These are phyloP conservation scores for Mycena sp. DNA, from an alignment of 1,284 basidiomycete species.

Conservation along the genomic window DNA sequence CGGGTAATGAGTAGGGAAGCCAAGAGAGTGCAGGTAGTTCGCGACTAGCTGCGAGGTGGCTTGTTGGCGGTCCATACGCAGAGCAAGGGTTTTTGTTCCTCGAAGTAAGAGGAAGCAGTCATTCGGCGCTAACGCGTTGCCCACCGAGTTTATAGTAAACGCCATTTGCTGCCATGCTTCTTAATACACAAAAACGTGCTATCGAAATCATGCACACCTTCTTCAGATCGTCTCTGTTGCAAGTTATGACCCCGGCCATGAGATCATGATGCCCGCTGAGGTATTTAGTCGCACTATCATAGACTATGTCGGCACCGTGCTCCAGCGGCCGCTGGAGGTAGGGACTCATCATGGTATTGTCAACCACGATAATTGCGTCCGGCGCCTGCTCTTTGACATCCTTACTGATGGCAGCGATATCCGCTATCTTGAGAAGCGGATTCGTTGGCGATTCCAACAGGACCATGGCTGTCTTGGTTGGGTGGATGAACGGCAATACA, in stretches of 20 bases:
- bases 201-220: constrained; percentile 60
- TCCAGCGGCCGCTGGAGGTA: constrained; percentile 97
- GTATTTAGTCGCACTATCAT: constrained; percentile 99
- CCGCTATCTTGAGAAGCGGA: constrained; percentile 95
- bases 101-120: constrained; percentile 96
- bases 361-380: constrained; percentile 89
- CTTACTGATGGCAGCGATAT: constrained; percentile 84
- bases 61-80: constrained; percentile 97
- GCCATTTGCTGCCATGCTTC: constrained; percentile 72
- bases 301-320: constrained; percentile 96
- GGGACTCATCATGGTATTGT: constrained; percentile 99
- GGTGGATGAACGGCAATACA: constrained; percentile 71
- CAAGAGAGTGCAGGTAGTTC: constrained; percentile 85
- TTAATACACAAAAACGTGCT: not conserved
- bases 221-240: constrained; percentile 91
- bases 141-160: constrained; percentile 95
- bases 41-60: constrained; percentile 87
- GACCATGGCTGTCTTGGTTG: constrained; percentile 89
- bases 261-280: constrained; percentile 98
- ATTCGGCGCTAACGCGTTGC: constrained; percentile 96
- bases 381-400: constrained; percentile 86
- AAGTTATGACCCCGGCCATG: constrained; percentile 96
- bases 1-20: constrained; percentile 95
- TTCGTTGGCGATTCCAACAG: constrained; percentile 98
- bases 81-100: constrained; percentile 95